phyloP scores from a whole-genome alignment of 352 stramenopile genomes.

The Globisporangium canariense region DNA sequence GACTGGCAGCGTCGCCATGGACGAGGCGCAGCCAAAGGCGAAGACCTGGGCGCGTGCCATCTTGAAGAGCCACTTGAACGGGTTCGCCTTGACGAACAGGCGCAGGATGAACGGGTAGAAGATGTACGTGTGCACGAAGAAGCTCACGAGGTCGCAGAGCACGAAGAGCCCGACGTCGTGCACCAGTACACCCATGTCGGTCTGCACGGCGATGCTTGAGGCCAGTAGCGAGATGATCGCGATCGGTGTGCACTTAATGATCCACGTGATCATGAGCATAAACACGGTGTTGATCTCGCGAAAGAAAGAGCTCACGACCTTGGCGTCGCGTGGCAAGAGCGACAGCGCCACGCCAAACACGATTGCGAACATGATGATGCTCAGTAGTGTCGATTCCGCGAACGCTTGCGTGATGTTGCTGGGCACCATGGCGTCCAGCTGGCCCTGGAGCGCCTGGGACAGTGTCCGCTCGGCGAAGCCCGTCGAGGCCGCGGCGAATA shows the following conservation, averaged over 20 bases:
- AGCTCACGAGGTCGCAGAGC: slow-evolving; percentile 13
- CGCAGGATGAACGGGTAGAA: slow-evolving; percentile 25
- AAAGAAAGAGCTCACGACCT: slow-evolving; percentile 22
- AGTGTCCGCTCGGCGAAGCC: slow-evolving; percentile 18
- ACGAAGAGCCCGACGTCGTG: slow-evolving; percentile 3
- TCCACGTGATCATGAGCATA: slow-evolving; percentile 40
- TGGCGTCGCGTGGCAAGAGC: slow-evolving; percentile 10
- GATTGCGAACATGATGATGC: slow-evolving; percentile 46
- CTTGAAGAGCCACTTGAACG: slow-evolving; percentile 39
- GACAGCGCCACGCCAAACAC: slow-evolving; percentile 32
- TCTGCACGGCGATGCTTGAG: slow-evolving; percentile 24
- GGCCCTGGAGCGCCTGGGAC: slow-evolving; percentile 24
- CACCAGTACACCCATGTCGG: not conserved
- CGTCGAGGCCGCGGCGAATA: slow-evolving; percentile 17
- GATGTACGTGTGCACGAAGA: slow-evolving; percentile 19
- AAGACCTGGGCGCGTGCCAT: slow-evolving; percentile 64
- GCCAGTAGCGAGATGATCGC: slow-evolving; percentile 39
- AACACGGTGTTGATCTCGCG: slow-evolving; percentile 41
- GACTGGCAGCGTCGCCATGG: slow-evolving; percentile 69
- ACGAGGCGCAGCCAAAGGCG: slow-evolving; percentile 69
- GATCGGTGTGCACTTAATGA: slow-evolving; percentile 42
- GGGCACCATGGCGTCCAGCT: slow-evolving; percentile 34
- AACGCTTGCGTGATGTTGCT: slow-evolving; percentile 38
- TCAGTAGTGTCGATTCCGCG: slow-evolving; percentile 30
- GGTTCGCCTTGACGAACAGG: slow-evolving; percentile 20